A percentile compares a stretch with the other conserved stretches of the same genome.
These are phyloP conservation scores for Aspergillus sergii DNA, from an alignment of 2,329 filamentous ascomycete genomes.

Conservation along the genomic window DNA sequence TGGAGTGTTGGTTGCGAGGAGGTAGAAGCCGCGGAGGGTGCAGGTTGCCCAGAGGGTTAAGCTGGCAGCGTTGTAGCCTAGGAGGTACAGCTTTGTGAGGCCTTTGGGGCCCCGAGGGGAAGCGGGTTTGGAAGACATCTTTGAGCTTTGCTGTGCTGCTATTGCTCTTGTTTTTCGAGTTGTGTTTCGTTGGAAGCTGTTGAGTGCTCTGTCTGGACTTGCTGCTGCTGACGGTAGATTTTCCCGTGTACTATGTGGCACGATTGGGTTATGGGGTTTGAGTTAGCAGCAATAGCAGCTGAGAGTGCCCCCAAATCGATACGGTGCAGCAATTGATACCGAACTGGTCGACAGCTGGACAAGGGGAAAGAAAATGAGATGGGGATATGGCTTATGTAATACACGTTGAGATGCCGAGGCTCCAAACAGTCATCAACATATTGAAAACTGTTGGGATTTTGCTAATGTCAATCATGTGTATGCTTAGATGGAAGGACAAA, in stretches of 20 bases:
- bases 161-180: not conserved
- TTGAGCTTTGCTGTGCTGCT: not conserved
- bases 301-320: not conserved
- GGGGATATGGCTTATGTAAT: conserved; percentile 1
- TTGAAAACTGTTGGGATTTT: not conserved
- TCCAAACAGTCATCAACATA: not conserved
- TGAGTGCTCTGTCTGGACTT: not conserved
- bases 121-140: conserved; percentile 13
- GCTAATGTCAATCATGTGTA: not conserved
- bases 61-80: conserved; percentile 81
- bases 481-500: not conserved
- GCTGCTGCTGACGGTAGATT: not conserved
- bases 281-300: not conserved
- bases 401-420: conserved; percentile 3
- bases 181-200: not conserved
- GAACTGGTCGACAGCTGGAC: not conserved
- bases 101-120: conserved; percentile 37
- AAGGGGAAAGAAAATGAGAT: not conserved
- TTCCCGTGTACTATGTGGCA: not conserved
- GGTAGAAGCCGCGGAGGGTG: conserved; percentile 67
- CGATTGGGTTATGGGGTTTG: not conserved
- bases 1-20: conserved; percentile 50
- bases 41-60: conserved; percentile 78
- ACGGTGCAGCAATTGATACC: not conserved
- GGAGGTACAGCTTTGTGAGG: conserved; percentile 67